These are phyloP conservation scores for Periconia macrospinosa DNA, from an alignment of 2,329 filamentous ascomycete species.

Conservation along the genomic window DNA sequence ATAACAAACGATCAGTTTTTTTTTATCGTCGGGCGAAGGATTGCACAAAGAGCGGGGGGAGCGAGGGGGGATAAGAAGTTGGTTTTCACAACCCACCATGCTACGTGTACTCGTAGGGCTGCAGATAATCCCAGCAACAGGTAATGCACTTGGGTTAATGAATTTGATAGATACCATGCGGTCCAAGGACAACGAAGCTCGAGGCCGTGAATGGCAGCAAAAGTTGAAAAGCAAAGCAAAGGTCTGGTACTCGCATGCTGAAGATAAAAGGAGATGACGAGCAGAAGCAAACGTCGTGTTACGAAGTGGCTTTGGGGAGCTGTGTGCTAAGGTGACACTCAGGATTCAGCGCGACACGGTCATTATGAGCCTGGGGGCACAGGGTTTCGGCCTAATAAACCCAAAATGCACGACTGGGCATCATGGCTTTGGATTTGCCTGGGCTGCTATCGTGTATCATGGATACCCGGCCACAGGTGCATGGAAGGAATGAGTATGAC, in stretches of 20 bases:
- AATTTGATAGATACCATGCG: slow-evolving; percentile 33
- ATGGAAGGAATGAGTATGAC: slow-evolving; percentile 9
- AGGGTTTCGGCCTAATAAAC: slow-evolving; percentile 3
- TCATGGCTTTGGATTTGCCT: slow-evolving; percentile 24
- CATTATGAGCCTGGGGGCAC: slow-evolving; percentile 10
- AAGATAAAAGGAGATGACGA: slow-evolving; percentile 23
- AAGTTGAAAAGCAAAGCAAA: slow-evolving; percentile 29
- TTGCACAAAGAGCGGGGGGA: slow-evolving; percentile 7
- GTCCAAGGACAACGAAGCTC: slow-evolving; percentile 19
- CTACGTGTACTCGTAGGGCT: slow-evolving; percentile 31
- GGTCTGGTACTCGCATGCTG: slow-evolving; percentile 42
- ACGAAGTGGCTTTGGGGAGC: slow-evolving; percentile 31
- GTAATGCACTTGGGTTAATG: slow-evolving; percentile 34
- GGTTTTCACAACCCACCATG: slow-evolving; percentile 41
- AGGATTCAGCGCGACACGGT: slow-evolving; percentile 21
- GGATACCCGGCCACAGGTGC: slow-evolving; percentile 6
- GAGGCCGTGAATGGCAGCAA: slow-evolving; percentile 19
- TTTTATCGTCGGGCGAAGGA: slow-evolving; percentile 10
- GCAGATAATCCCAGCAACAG: slow-evolving; percentile 21
- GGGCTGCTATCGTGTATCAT: slow-evolving; percentile 7
- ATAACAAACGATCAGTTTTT: slow-evolving; percentile 21
- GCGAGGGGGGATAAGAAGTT: slow-evolving; percentile 9
- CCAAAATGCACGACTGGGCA: slow-evolving; percentile 17
- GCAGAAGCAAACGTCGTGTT: slow-evolving; percentile 33
- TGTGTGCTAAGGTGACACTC: slow-evolving; percentile 26